These are phyloP conservation scores for Phylloboletellus chloephorus DNA, from an alignment of 1,284 basidiomycete species.

Conservation along the genomic window DNA sequence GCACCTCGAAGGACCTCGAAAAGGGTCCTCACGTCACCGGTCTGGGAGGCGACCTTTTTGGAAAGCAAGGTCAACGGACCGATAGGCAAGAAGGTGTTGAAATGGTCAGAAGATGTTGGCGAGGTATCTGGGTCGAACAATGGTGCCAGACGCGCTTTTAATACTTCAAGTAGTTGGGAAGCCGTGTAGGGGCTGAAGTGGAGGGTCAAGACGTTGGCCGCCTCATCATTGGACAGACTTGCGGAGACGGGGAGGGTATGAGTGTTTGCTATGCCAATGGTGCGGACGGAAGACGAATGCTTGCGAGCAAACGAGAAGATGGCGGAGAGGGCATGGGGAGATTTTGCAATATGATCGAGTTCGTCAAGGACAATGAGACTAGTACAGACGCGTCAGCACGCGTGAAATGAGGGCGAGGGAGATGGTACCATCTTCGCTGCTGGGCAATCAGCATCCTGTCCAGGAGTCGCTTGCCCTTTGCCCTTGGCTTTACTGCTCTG, in stretches of 20 bases:
- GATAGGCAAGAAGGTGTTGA: constrained; percentile 55
- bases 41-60: constrained; percentile 71
- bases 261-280: constrained; percentile 76
- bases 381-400: constrained; percentile 3
- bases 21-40: constrained; percentile 71
- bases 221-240: constrained; percentile 18
- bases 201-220: constrained; percentile 50
- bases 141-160: constrained; percentile 52
- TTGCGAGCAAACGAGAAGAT: constrained; percentile 60
- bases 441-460: constrained; percentile 37
- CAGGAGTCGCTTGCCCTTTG: constrained; percentile 39
- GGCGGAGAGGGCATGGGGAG: constrained; percentile 48
- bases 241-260: constrained; percentile 62
- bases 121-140: constrained; percentile 36
- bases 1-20: constrained; percentile 75
- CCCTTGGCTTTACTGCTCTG: constrained; percentile 38
- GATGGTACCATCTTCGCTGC: constrained; percentile 51
- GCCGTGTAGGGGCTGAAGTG: constrained; percentile 75
- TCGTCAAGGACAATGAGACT: constrained; percentile 76
- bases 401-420: constrained; percentile 9
- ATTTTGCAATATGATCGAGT: constrained; percentile 66
- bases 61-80: constrained; percentile 61
- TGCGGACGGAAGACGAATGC: constrained; percentile 45
- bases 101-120: constrained; percentile 25
- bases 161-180: constrained; percentile 57